Conservation (phyloP, 2,329 filamentous ascomycete species). For the Paracorniculantispora psalliotae region DNA sequence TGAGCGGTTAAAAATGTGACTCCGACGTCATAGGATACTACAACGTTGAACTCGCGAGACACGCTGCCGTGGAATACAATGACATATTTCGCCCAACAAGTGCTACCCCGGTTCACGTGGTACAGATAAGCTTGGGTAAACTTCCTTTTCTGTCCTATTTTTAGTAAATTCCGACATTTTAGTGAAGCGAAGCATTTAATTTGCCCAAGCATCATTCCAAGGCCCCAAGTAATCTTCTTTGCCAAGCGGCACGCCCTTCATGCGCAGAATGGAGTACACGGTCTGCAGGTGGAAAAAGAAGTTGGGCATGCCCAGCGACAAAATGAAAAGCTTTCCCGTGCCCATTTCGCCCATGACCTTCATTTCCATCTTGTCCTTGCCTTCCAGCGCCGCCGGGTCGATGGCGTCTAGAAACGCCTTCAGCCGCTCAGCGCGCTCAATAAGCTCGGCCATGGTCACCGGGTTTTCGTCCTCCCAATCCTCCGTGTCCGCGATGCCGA, state of each 20-base stretch:
- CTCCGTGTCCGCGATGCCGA: constrained; percentile 8
- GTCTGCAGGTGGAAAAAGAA: constrained; percentile 56
- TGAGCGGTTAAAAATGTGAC: neutral
- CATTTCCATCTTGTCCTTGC: constrained; percentile 20
- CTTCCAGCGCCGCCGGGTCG: constrained; percentile 22
- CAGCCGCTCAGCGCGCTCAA: constrained; percentile 23
- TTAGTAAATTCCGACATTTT: neutral
- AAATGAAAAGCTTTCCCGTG: constrained; percentile 34
- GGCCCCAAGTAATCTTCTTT: constrained; percentile 48
- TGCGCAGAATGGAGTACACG: constrained; percentile 49
- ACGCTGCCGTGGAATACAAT: neutral
- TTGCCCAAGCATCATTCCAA: neutral
- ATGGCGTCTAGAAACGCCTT: constrained; percentile 25
- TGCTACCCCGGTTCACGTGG: neutral
- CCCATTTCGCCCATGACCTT: constrained; percentile 23
- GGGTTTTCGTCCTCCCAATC: constrained; percentile 23
- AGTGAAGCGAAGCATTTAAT: neutral
- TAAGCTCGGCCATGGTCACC: constrained; percentile 27
- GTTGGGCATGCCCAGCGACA: constrained; percentile 47
- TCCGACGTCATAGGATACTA: neutral
- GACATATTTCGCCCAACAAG: neutral
- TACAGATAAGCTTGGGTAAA: neutral
- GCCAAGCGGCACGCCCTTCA: constrained; percentile 52
- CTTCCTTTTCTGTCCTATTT: neutral
- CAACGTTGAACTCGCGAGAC: neutral